Conservation (phyloP, 345 rosid genomes). For the Theobroma cacao region DNA sequence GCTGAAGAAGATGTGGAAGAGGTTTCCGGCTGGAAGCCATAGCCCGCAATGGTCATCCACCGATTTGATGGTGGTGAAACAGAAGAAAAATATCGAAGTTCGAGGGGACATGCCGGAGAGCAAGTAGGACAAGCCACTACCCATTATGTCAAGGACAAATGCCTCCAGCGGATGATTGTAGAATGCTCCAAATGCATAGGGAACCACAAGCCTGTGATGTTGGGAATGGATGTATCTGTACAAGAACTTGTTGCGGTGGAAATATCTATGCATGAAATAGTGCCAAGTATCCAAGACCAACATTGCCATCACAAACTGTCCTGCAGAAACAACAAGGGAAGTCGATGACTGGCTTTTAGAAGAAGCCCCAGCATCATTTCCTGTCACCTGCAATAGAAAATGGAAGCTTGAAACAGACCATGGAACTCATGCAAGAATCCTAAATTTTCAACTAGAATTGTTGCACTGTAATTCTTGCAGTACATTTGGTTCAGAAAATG, state of each 20-base stretch:
- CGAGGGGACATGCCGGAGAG: slow-evolving; percentile 82
- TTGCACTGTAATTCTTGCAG: background rate
- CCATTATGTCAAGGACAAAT: slow-evolving; percentile 71
- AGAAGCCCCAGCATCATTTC: slow-evolving; percentile 34
- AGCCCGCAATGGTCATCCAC: slow-evolving; percentile 85
- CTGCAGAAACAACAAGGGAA: slow-evolving; percentile 47
- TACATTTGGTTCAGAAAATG: background rate
- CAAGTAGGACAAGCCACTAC: slow-evolving; percentile 74
- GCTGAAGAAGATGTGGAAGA: slow-evolving; percentile 65
- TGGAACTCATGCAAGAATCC: background rate
- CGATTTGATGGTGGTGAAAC: slow-evolving; percentile 75
- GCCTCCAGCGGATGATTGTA: slow-evolving; percentile 80
- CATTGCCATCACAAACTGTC: slow-evolving; percentile 72
- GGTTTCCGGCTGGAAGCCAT: slow-evolving; percentile 82
- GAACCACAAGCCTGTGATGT: slow-evolving; percentile 76
- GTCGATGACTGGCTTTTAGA: slow-evolving; percentile 24
- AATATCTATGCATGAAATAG: slow-evolving; percentile 77
- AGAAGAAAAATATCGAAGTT: slow-evolving; percentile 75
- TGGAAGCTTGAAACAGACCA: too few relatives aligned
- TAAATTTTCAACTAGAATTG: background rate
- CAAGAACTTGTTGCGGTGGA: slow-evolving; percentile 82
- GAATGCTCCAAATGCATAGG: slow-evolving; percentile 77
- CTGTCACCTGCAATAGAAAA: slow-evolving; percentile 54
- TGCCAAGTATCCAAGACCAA: slow-evolving; percentile 76
- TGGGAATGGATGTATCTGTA: slow-evolving; percentile 75